Evolutionary conservation across 495 filamentous ascomycete species (phyloP).

Genomic region (Xylaria cubensis): DNA sequence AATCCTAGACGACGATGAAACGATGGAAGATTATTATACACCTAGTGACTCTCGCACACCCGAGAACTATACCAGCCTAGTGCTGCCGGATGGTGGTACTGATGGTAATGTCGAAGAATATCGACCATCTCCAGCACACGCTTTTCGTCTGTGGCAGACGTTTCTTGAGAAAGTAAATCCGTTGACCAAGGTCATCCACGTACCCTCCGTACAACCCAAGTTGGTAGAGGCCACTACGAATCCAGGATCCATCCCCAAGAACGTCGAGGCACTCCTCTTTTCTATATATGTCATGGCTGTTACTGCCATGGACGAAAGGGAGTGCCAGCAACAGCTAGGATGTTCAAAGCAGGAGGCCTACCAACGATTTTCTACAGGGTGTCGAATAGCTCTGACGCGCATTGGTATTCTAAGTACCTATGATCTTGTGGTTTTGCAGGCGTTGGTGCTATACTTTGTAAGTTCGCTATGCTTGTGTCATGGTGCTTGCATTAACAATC

Average conservation of each 20-base stretch:
- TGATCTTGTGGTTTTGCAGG: constrained; percentile 61
- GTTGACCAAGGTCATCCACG: constrained; percentile 73
- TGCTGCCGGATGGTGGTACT: constrained; percentile 40
- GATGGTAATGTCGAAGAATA: constrained; percentile 47
- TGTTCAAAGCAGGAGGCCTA: constrained; percentile 50
- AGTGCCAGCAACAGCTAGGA: constrained; percentile 57
- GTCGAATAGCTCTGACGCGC: constrained; percentile 55
- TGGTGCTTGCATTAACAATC: constrained; percentile 30
- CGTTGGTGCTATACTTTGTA: constrained; percentile 61
- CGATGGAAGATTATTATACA: constrained; percentile 37
- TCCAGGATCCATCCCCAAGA: constrained; percentile 51
- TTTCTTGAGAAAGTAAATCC: constrained; percentile 73
- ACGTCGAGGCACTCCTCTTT: constrained; percentile 59
- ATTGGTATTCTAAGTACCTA: constrained; percentile 59
- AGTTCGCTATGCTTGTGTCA: constrained; percentile 18
- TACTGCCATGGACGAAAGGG: constrained; percentile 53
- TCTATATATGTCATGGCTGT: constrained; percentile 59
- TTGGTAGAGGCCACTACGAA: constrained; percentile 51
- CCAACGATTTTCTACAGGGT: constrained; percentile 49
- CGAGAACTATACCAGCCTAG: constrained; percentile 49
- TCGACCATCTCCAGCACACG: constrained; percentile 69
- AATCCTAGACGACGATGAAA: constrained; percentile 52
- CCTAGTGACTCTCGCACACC: constrained; percentile 39
- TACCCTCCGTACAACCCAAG: constrained; percentile 64
- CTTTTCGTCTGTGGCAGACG: constrained; percentile 73